These are phyloP conservation scores for Wickerhamiella hasegawae DNA, from an alignment of 805 yeast genomes.

Conservation along the genomic window DNA sequence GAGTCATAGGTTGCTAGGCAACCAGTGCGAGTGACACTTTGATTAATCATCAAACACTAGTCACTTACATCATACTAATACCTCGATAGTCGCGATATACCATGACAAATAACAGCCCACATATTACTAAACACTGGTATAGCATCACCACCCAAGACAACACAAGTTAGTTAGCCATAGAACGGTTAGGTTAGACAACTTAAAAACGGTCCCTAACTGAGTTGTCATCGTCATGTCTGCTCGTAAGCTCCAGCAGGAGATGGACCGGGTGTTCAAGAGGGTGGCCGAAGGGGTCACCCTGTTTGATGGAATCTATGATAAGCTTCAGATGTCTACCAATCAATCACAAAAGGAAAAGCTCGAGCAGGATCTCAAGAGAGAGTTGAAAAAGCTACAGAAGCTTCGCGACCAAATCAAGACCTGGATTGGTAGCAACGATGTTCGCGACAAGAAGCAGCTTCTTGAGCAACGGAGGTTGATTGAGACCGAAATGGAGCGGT, in stretches of 20 bases:
- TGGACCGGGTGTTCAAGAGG: slow-evolving; percentile 83
- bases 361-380: slow-evolving; percentile 78
- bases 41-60: too few species aligned
- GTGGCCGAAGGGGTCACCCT: slow-evolving; percentile 80
- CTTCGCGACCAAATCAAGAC: slow-evolving; percentile 88
- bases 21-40: too few species aligned
- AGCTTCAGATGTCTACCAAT: slow-evolving; percentile 64
- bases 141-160: too few species aligned
- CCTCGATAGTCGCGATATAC: too few species aligned
- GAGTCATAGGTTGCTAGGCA: too few species aligned
- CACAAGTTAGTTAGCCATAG: too few species aligned
- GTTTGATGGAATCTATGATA: slow-evolving; percentile 75
- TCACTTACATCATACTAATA: too few species aligned
- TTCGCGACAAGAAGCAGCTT: slow-evolving; percentile 71
- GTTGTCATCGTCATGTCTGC: slow-evolving; percentile 17
- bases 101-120: too few species aligned
- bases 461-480: slow-evolving; percentile 61
- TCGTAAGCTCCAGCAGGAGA: slow-evolving; percentile 34
- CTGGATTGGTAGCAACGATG: slow-evolving; percentile 84
- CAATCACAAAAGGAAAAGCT: slow-evolving; percentile 85
- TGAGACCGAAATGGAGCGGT: slow-evolving; percentile 71
- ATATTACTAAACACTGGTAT: too few species aligned
- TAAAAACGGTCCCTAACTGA: neutral
- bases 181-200: too few species aligned
- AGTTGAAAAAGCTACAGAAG: slow-evolving; percentile 85